Base-by-base conservation (phyloP, 129 eudicot genomes). In the Tagetes patula region DNA sequence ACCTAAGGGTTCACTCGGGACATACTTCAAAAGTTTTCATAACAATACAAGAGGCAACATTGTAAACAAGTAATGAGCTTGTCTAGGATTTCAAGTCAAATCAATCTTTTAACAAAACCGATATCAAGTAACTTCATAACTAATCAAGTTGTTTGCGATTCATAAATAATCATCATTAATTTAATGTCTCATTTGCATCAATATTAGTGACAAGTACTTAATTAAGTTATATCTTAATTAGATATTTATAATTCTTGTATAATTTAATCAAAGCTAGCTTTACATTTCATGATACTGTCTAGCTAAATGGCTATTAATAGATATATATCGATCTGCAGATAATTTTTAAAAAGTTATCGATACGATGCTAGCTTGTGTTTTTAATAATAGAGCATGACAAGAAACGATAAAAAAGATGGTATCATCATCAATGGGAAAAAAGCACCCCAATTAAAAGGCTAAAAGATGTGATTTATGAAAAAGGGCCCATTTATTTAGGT, bases 401-500 rank as follows among this genome's bases (percentile, higher is more conserved):
- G 14, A 53, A 79, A 79, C 73, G 82, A 79, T 79, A 54, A 79
- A 72, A 78, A 47, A 36, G 82, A 72, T 65, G 66, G 53, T 72
- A 55, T 79, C 82, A 72, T 45, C 62, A 72, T 45, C 62, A 48
- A 72, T 53, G 52, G 69, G n/a, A 55, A 79, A 78, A 78, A 79
- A 38, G 78, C 78, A 72, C 77, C 77, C 71, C 55, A 71, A 71
- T 78, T 58, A 54, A 66, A 78, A 53, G 73, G 69, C 53, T 40
- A 79, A 72, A 73, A 55, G 78, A 38, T n/a, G 62, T 72, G 63
- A 79, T 65, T 50, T 79, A 36, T 33, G 74, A 55, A 69, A 64
- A 55, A 70, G 77, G 81, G 34, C 84, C 84, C 84, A 71, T 73
- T 73, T 49, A 78, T 76, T 74, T 69, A 80, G 80, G 84, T 80